Evolutionary conservation across 164 flowering plant species (phyloP), one percentile per base, ranked within the genome.

Genomic region (Chimonanthus salicifolius): DNA sequence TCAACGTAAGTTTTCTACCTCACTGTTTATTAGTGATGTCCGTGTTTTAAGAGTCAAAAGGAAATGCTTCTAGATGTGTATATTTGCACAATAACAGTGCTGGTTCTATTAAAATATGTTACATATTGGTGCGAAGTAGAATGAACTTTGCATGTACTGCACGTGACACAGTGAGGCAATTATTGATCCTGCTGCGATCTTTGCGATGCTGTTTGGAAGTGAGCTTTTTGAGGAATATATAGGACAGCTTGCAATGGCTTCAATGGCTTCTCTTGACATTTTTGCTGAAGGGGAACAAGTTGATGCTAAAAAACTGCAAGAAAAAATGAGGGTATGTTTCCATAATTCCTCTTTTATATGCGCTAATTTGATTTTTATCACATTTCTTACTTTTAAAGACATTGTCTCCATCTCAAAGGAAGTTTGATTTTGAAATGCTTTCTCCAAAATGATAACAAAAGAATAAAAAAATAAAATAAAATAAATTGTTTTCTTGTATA

Each of bases 131-230:
- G 33, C 33, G 7, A 50, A 62, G 47, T 10, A 16, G 54, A 20
- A 60, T 49, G 45, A 67, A 8, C 47, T 43, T 44, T 64, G 46
- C 62, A 69, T 49, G 3, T 49, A 46, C 69, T 45, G 8, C 20
- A 15, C 62, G 13, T 77, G 44, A 73, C 18, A 69, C 89, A 96
- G 99, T 9, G 98, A 94, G 1, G 89, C 92, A 20, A 92, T 96
- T 73, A 94, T 96, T 75, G 98, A 94, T 75, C 98, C 98, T 74
- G 99, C 99, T 49, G 99, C 98, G 62, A 91, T 96, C 13, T 96
- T 96, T 80, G 98, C 99, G 6, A 94, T 96, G 98, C 99, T 96
- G 71, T 96, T 96, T 77, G 99, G 99, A 75, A 96, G 98, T 83
- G 99, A 96, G 79, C 97, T 94, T 79, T 96, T 96, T 82, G 99